These are phyloP conservation scores for Cyberlindnera americana DNA, from an alignment of 805 yeast species.

Conservation along the genomic window DNA sequence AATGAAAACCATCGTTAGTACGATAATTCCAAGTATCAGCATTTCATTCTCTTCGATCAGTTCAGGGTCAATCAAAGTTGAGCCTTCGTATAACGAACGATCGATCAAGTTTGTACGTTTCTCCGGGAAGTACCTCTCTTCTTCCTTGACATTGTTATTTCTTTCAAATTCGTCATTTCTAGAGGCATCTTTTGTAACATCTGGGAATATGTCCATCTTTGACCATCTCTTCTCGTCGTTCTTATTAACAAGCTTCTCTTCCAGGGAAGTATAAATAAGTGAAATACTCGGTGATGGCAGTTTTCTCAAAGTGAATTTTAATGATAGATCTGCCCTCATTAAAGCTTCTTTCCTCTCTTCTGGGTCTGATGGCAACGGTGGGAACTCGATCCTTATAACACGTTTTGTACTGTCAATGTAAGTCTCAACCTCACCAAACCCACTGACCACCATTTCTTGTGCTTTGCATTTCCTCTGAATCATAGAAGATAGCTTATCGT, in stretches of 20 bases:
- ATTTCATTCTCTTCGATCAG: constrained; percentile 49
- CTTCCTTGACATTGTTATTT: constrained; percentile 34
- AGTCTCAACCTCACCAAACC: constrained; percentile 45
- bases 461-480: constrained; percentile 52
- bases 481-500: constrained; percentile 39
- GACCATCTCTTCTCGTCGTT: constrained; percentile 31
- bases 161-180: constrained; percentile 53
- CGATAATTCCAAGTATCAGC: constrained; percentile 37
- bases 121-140: constrained; percentile 29
- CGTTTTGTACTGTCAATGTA: constrained; percentile 64
- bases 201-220: constrained; percentile 47
- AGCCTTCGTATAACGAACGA: constrained; percentile 24
- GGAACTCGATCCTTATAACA: constrained; percentile 56
- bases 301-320: constrained; percentile 57
- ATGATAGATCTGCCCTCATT: constrained; percentile 30
- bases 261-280: constrained; percentile 50
- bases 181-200: constrained; percentile 48
- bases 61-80: constrained; percentile 41
- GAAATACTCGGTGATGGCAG: constrained; percentile 73
- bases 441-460: constrained; percentile 36
- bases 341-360: constrained; percentile 32
- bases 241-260: constrained; percentile 21
- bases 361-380: constrained; percentile 41
- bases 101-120: constrained; percentile 33
- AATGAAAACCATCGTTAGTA: constrained; percentile 10